Percentiles rank a stretch among this genome's conserved stretches.
Evolutionary conservation across 1,284 basidiomycete species (phyloP).

Genomic region (Mrakiaceae sp.): DNA sequence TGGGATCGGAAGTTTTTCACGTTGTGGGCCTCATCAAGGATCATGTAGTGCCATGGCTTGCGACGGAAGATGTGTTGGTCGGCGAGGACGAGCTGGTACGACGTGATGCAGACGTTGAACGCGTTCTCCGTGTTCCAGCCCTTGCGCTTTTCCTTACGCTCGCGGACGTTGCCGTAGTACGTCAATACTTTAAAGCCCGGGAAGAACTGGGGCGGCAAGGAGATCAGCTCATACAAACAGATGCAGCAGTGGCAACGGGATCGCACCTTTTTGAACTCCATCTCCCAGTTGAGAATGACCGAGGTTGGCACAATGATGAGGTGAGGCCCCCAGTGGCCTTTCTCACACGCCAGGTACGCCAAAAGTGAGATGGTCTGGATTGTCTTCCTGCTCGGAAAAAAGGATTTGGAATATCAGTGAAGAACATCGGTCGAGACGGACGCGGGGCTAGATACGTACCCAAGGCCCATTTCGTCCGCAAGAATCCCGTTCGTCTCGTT

Average conservation of each 20-base stretch:
- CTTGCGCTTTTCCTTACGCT: slow-evolving; percentile 67
- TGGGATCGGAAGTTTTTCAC: slow-evolving; percentile 95
- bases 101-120: slow-evolving; percentile 94
- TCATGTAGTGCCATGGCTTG: slow-evolving; percentile 93
- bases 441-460: slow-evolving; percentile 37
- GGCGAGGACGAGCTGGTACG: slow-evolving; percentile 82
- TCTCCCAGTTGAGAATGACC: slow-evolving; percentile 95
- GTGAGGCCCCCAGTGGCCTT: slow-evolving; percentile 67
- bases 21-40: slow-evolving; percentile 90
- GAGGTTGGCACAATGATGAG: slow-evolving; percentile 91
- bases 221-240: slow-evolving; percentile 37
- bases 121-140: slow-evolving; percentile 89
- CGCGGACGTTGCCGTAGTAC: slow-evolving; percentile 85
- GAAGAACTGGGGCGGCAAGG: slow-evolving; percentile 75
- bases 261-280: slow-evolving; percentile 99
- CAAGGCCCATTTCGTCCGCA: slow-evolving; percentile 92
- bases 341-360: slow-evolving; percentile 73
- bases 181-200: slow-evolving; percentile 75
- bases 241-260: slow-evolving; percentile 40
- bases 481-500: slow-evolving; percentile 90
- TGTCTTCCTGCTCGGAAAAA: slow-evolving; percentile 49
- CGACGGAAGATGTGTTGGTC: slow-evolving; percentile 92
- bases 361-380: slow-evolving; percentile 97
- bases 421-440: slow-evolving; percentile 55
- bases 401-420: slow-evolving; percentile 6